Base-by-base conservation (phyloP, 179 eudicot genomes). In the Gypsophila paniculata region DNA sequence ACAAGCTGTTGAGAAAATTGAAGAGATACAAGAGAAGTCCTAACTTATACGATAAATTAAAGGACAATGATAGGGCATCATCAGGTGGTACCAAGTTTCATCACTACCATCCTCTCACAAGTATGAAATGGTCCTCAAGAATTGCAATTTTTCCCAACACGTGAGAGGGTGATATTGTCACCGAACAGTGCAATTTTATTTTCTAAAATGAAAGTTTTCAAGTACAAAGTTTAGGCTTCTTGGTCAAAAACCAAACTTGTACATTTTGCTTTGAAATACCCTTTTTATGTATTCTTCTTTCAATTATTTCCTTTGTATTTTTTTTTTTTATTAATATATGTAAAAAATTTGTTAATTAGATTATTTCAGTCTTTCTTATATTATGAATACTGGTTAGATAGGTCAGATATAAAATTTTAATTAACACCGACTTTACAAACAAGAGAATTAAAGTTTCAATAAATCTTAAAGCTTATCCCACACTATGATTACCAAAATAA, bases 1-100 rank as follows among this genome's bases (percentile, higher is more conserved):
- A 59, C 81, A 76, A n/a, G 81, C 82, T 29, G 72, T 79, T 63
- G 64, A 63, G 34, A 82, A 71, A 70, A 77, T 82, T 53, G 79
- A 72, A 74, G 83, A 79, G 18, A 62, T 82, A 23, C 75, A 79
- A 73, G 80, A 80, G 18, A 57, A 61, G 32, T 14, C 64, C 52
- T 32, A 22, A 42, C 6, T 74, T 65, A 60, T 72, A 69, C 38
- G 42, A 70, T 70, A 60, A 75, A 75, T 26, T 55, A 75, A 62
- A 53, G 1, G 11, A 29, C 4, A 29, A 29, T 29, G 34, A 29
- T 29, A 29, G 34, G 2, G 1, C 34, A 4, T 29, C 34, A 29
- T 4, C 34, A 29, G 2, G 34, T 29, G 34, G 34, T 29, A 29
- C 34, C 34, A 29, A 29, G 34, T n/a, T n/a, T n/a, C n/a, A n/a